Evolutionary conservation across 139 green algal genomes (phyloP).

Genomic region (Astrephomene gubernaculifera): DNA sequence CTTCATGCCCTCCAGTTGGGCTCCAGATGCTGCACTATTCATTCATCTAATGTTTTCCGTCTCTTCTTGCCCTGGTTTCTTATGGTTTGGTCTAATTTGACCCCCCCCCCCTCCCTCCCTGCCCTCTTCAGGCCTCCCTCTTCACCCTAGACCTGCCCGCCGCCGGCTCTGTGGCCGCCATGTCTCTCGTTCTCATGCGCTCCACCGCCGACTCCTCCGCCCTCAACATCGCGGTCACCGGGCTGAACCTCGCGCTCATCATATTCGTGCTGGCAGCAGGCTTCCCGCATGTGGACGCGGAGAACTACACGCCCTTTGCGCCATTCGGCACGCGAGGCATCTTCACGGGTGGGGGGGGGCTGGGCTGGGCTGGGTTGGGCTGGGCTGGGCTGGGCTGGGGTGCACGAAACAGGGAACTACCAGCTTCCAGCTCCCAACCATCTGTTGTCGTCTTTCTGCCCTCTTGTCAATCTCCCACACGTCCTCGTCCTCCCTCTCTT

Average conservation of each 20-base stretch:
- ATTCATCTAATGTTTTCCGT: too few species aligned
- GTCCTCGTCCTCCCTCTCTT: too few species aligned
- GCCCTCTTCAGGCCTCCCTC: conserved; percentile 19
- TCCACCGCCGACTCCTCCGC: conserved; percentile 74
- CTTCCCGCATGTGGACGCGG: conserved; percentile 47
- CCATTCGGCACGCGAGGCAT: conserved; percentile 59
- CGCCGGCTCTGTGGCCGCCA: conserved; percentile 46
- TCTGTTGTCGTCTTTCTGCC: too few species aligned
- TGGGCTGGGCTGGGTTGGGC: neutral
- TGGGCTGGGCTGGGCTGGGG: too few species aligned
- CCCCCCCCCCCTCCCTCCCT: neutral
- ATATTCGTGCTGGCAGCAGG: conserved; percentile 68
- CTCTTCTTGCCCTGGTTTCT: too few species aligned
- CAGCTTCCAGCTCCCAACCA: too few species aligned
- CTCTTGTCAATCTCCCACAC: too few species aligned
- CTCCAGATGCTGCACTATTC: too few species aligned
- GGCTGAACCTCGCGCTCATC: conserved; percentile 69
- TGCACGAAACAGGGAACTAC: too few species aligned
- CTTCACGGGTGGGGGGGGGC: conserved; percentile 48
- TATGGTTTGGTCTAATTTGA: too few species aligned
- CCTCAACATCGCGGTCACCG: conserved; percentile 80
- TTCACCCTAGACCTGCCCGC: conserved; percentile 78
- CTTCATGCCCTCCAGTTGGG: too few species aligned
- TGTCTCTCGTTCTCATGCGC: conserved; percentile 71
- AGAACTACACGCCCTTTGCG: conserved; percentile 67